A percentile compares a stretch with the other conserved stretches of the same genome.
phyloP scores from a whole-genome alignment of 306 rosid genomes.

The Ochetophila trinervis region DNA sequence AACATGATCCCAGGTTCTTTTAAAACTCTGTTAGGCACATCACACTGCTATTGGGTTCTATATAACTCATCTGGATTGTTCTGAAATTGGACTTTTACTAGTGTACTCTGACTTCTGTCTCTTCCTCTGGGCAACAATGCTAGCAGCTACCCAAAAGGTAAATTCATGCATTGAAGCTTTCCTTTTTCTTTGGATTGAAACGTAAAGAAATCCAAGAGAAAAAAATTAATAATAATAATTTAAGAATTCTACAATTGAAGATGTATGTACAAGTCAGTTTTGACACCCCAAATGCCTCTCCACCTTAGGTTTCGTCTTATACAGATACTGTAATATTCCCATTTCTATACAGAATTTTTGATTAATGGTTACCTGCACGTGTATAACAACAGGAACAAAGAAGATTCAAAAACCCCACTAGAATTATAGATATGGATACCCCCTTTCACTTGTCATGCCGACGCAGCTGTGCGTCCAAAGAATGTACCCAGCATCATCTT shows the following conservation, averaged over 20 bases:
- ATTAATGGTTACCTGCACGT: conserved; percentile 21
- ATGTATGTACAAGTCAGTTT: conserved; percentile 40
- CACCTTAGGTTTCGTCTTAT: conserved; percentile 14
- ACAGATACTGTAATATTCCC: conserved; percentile 32
- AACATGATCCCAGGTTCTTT: no score
- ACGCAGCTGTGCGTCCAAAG: conserved; percentile 14
- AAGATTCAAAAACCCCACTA: conserved; percentile 3
- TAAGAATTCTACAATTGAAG: conserved; percentile 14
- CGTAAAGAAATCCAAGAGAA: neutral
- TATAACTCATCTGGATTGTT: no score
- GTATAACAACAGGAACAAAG: conserved; percentile 1
- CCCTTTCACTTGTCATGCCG: conserved; percentile 15
- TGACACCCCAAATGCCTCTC: conserved; percentile 33
- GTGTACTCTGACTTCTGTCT: no score
- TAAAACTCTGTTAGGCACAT: no score
- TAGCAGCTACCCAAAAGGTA: no score
- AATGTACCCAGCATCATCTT: conserved; percentile 23
- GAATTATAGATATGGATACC: neutral
- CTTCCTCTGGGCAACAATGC: no score
- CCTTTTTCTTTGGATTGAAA: neutral
- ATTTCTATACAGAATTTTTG: conserved; percentile 37
- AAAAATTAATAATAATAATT: conserved; percentile 1
- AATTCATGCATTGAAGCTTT: neutral
- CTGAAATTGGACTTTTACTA: no score
- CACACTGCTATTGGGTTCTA: no score